Conservation (phyloP, 352 stramenopile genomes). For the Albugo laibachii region DNA sequence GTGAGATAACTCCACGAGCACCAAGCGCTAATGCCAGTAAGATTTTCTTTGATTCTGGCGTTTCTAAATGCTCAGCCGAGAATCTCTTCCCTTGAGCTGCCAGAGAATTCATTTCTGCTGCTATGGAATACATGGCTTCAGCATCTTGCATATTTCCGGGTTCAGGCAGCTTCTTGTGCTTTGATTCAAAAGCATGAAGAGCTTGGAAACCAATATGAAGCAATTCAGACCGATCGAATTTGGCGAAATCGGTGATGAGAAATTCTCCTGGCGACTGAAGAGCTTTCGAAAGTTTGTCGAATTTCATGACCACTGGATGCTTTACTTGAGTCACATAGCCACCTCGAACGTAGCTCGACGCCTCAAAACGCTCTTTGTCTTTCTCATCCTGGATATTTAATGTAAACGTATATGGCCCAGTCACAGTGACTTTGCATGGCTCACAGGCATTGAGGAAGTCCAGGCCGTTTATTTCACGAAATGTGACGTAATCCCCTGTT, state of each 20-base stretch:
- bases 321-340: slow-evolving; percentile 93
- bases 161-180: slow-evolving; percentile 62
- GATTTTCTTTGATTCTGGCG: slow-evolving; percentile 44
- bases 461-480: slow-evolving; percentile 89
- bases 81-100: slow-evolving; percentile 45
- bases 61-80: slow-evolving; percentile 35
- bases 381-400: slow-evolving; percentile 61
- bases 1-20: slow-evolving; percentile 81
- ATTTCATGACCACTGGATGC: slow-evolving; percentile 84
- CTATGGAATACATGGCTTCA: slow-evolving; percentile 71
- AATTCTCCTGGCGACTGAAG: slow-evolving; percentile 86
- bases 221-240: slow-evolving; percentile 83
- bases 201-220: slow-evolving; percentile 83
- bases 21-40: slow-evolving; percentile 71
- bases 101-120: slow-evolving; percentile 46
- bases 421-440: slow-evolving; percentile 52
- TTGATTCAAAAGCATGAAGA: slow-evolving; percentile 68
- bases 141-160: slow-evolving; percentile 75
- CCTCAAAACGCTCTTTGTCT: slow-evolving; percentile 47
- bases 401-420: slow-evolving; percentile 93
- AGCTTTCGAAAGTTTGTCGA: slow-evolving; percentile 77
- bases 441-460: slow-evolving; percentile 65
- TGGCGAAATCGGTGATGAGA: slow-evolving; percentile 95
- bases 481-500: slow-evolving; percentile 91
- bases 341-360: slow-evolving; percentile 36